These are phyloP conservation scores for Annulohypoxylon nitens DNA, from an alignment of 495 filamentous ascomycete species.

Conservation along the genomic window DNA sequence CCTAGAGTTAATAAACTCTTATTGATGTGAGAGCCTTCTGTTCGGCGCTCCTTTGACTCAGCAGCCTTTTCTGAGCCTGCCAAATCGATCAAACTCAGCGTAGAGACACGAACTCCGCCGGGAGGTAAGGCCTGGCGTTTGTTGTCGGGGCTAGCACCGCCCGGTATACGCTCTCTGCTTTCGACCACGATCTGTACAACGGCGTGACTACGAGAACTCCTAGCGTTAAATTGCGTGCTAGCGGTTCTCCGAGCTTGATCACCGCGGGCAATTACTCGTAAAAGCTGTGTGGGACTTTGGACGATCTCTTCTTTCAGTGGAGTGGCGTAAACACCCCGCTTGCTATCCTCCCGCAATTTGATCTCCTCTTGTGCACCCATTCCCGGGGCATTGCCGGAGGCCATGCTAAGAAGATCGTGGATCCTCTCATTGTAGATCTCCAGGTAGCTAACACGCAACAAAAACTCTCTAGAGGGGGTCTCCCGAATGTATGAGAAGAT, in stretches of 20 bases:
- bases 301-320: slow-evolving; percentile 99
- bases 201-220: slow-evolving; percentile 96
- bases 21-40: slow-evolving; percentile 98
- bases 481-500: slow-evolving; percentile 99
- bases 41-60: slow-evolving; percentile 92
- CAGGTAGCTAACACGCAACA: slow-evolving; percentile 96
- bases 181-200: slow-evolving; percentile 99
- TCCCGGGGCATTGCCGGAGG: slow-evolving; percentile 63
- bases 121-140: slow-evolving; percentile 84
- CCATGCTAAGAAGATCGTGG: slow-evolving; percentile 87
- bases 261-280: slow-evolving; percentile 94
- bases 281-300: slow-evolving; percentile 93
- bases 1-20: slow-evolving; percentile 95
- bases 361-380: slow-evolving; percentile 81
- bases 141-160: slow-evolving; percentile 64
- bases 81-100: slow-evolving; percentile 93
- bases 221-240: slow-evolving; percentile 95
- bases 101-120: slow-evolving; percentile 95
- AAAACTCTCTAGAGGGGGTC: slow-evolving; percentile 92
- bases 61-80: slow-evolving; percentile 96
- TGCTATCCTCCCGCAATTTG: slow-evolving; percentile 94
- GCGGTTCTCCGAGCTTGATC: slow-evolving; percentile 90
- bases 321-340: slow-evolving; percentile 94
- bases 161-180: slow-evolving; percentile 85
- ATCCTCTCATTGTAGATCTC: slow-evolving; percentile 99